phyloP scores from a whole-genome alignment of 345 rosid species.

The Capsella bursapastoris region DNA sequence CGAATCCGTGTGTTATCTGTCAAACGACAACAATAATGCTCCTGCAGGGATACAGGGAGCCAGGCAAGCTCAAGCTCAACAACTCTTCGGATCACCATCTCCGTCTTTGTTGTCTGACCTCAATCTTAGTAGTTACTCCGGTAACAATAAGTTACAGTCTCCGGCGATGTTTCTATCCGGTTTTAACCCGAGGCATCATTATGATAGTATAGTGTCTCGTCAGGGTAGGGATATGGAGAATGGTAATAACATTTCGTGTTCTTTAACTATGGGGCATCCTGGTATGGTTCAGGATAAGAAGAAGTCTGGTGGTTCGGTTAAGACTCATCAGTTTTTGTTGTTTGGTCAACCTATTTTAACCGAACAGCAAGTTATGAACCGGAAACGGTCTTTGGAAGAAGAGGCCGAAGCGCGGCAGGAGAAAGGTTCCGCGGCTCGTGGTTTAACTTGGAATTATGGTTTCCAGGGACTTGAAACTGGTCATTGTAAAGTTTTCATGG shows the following conservation, averaged over 20 bases:
- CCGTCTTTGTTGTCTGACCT: conserved; percentile 64
- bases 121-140: conserved; percentile 52
- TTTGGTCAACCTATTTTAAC: conserved; percentile 86
- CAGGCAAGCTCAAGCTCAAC: conserved; percentile 98
- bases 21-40: conserved; percentile 52
- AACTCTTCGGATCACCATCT: conserved; percentile 61
- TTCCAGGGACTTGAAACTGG: conserved; percentile 58
- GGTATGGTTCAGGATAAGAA: conserved; percentile 52
- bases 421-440: conserved; percentile 40
- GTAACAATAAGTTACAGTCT: conserved; percentile 64
- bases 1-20: conserved; percentile 64
- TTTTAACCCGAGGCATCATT: conserved; percentile 56
- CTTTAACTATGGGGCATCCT: conserved; percentile 73
- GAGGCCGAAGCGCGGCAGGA: conserved; percentile 45
- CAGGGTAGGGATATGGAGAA: conserved; percentile 37
- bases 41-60: conserved; percentile 99
- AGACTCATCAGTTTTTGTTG: conserved; percentile 75
- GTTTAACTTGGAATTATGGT: conserved; percentile 58
- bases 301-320: conserved; percentile 55
- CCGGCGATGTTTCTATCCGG: conserved; percentile 60
- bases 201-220: conserved; percentile 47
- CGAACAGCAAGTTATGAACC: conserved; percentile 53
- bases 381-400: conserved; percentile 43
- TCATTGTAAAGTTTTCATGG: conserved; percentile 94
- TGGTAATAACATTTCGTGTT: conserved; percentile 68